Base-by-base conservation (phyloP, 345 rosid genomes). In the Abelmoschus esculentus region DNA sequence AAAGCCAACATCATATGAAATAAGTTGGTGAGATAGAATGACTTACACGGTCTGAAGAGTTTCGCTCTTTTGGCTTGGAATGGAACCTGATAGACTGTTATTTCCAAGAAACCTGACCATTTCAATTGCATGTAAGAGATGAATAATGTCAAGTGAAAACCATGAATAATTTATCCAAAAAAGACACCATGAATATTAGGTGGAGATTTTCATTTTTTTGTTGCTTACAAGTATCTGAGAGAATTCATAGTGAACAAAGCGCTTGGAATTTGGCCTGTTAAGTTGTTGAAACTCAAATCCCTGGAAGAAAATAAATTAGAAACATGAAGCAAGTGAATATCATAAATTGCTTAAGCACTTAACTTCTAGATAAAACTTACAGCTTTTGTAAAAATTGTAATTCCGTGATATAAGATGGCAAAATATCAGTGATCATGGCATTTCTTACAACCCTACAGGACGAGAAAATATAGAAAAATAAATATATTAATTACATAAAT, bases 181-280 rank as follows among this genome's bases (percentile, higher is more conserved):
- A 22, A 22, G 26, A 22, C 26, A 22, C 26, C 26, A 22, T 22
- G 26, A 22, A 22, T 22, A 22, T 22, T 22, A 22, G 26, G 29
- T 9, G 19, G 58, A 54, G 26, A 19, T 60, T 49, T 70, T 7
- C 5, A 17, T 70, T 7, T 18, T 26, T 19, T 26, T 29, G 6
- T 29, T 28, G 57, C 53, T 81, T 78, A 78, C 84, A 81, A 36
- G 76, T 38, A 0, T 32, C 9, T 10, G 18, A 78, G 80, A 55
- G 70, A 46, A 59, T 5, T 62, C 55, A 71, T 64, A 59, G n/a
- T 78, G 80, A 81, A 81, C 13, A 80, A 60, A 58, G 70, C 56
- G 40, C 38, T 74, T 49, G 77, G 75, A 67, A 54, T 54, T 18
- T 54, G 5, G 9, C 58, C 58, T 54, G 58, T 54, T 54, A 54